phyloP scores from a whole-genome alignment of 306 rosid genomes.

The Prunus mongolica region DNA sequence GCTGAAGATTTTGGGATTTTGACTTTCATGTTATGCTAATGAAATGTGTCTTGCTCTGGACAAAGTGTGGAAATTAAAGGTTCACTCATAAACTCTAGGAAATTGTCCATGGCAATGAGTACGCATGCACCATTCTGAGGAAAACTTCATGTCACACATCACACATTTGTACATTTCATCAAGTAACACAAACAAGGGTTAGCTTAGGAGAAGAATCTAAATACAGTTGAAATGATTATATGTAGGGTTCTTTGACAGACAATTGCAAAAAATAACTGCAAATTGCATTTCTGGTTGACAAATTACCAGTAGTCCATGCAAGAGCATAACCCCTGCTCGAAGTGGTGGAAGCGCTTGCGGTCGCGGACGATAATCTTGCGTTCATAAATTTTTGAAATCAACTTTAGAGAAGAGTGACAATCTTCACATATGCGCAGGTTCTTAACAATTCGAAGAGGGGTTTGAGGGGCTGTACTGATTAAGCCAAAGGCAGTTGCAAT shows the following conservation, averaged over 20 bases:
- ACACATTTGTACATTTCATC: not conserved
- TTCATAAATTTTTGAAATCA: conserved; percentile 55
- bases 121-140: not conserved
- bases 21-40: not conserved
- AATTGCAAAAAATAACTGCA: not conserved
- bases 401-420: conserved; percentile 69
- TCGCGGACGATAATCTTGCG: conserved; percentile 59
- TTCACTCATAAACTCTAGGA: not conserved
- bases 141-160: not conserved
- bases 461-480: conserved; percentile 48
- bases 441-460: conserved; percentile 53
- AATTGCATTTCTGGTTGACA: not conserved
- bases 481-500: conserved; percentile 82
- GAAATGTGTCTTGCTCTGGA: not conserved
- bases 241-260: not conserved
- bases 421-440: conserved; percentile 72
- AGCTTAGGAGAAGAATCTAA: not conserved
- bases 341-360: conserved; percentile 80
- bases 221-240: not conserved
- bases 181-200: not conserved
- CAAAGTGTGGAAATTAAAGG: not conserved
- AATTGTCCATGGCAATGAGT: not conserved
- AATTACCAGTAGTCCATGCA: conserved; percentile 82
- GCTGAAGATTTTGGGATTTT: not conserved
- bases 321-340: conserved; percentile 67